A percentile compares a stretch with the other conserved stretches of the same genome.
Conservation (phyloP, 2,329 filamentous ascomycete species). For the Gremmenia infestans region DNA sequence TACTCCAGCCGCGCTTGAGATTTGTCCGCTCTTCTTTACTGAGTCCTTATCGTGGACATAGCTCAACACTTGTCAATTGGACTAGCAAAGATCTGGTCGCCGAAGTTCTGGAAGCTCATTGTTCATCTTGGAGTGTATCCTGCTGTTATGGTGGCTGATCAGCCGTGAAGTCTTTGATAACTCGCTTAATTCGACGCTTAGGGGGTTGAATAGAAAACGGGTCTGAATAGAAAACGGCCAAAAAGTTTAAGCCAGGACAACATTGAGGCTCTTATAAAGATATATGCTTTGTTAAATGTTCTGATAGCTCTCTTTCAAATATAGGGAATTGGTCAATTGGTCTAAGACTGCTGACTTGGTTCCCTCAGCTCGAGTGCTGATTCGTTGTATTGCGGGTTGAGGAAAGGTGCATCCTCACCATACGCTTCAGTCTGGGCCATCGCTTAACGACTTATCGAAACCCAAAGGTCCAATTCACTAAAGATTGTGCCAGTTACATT, state of each 20-base stretch:
- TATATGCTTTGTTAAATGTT: not conserved
- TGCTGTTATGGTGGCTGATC: not conserved
- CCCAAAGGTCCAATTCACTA: too few species aligned
- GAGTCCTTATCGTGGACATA: not conserved
- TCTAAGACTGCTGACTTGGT: too few species aligned
- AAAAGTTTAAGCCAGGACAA: not conserved
- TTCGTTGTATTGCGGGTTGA: too few species aligned
- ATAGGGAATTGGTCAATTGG: too few species aligned
- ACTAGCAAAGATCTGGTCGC: not conserved
- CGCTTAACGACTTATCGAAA: too few species aligned
- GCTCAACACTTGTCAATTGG: not conserved
- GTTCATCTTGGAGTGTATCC: not conserved
- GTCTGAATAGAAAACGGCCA: constrained; percentile 20
- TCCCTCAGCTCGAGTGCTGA: too few species aligned
- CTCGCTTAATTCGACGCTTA: constrained; percentile 14
- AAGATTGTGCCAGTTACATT: too few species aligned
- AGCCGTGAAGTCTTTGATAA: not conserved
- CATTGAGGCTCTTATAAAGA: not conserved
- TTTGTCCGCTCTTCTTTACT: too few species aligned
- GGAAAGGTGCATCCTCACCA: too few species aligned
- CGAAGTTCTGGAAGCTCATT: not conserved
- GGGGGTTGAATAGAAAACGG: too few species aligned
- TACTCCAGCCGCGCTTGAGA: too few species aligned
- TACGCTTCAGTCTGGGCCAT: too few species aligned
- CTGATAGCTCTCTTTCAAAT: not conserved